phyloP scores from a whole-genome alignment of 2,329 filamentous ascomycete species.

The Endocalyx cinctus region DNA sequence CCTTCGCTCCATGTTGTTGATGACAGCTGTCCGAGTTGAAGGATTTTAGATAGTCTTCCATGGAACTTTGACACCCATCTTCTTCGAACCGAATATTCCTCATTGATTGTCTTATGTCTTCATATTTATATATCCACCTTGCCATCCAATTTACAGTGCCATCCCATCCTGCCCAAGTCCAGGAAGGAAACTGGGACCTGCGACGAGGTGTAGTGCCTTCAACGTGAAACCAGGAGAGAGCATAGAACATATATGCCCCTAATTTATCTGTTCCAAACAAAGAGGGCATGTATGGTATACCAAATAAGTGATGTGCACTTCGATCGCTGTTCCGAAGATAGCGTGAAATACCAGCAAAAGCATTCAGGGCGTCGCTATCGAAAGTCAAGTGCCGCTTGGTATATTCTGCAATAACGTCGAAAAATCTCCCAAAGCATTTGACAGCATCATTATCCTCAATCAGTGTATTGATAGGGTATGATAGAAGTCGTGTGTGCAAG shows the following conservation, averaged over 20 bases:
- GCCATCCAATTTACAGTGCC: not conserved
- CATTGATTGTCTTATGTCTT: too few relatives aligned
- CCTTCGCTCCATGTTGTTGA: too few relatives aligned
- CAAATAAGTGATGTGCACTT: not conserved
- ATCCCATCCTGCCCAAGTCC: conserved; percentile 4
- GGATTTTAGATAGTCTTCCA: too few relatives aligned
- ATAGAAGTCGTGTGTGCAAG: not conserved
- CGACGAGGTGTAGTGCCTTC: not conserved
- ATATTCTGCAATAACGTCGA: conserved; percentile 1
- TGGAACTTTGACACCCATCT: too few relatives aligned
- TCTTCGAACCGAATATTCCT: too few relatives aligned
- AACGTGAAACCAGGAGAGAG: not conserved
- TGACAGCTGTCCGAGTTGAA: too few relatives aligned
- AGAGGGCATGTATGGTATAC: not conserved
- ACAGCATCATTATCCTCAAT: too few relatives aligned
- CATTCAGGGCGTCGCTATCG: conserved; percentile 1
- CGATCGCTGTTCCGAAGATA: not conserved
- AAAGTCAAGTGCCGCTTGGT: not conserved
- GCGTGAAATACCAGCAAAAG: conserved; percentile 1
- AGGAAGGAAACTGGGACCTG: conserved; percentile 2
- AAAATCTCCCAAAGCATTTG: not conserved
- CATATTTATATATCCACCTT: too few relatives aligned
- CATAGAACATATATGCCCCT: not conserved
- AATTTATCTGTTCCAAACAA: too few relatives aligned
- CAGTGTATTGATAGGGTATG: not conserved